Evolutionary conservation across 805 yeast species (phyloP).

Genomic region (Cyberlindnera subsufficiens): DNA sequence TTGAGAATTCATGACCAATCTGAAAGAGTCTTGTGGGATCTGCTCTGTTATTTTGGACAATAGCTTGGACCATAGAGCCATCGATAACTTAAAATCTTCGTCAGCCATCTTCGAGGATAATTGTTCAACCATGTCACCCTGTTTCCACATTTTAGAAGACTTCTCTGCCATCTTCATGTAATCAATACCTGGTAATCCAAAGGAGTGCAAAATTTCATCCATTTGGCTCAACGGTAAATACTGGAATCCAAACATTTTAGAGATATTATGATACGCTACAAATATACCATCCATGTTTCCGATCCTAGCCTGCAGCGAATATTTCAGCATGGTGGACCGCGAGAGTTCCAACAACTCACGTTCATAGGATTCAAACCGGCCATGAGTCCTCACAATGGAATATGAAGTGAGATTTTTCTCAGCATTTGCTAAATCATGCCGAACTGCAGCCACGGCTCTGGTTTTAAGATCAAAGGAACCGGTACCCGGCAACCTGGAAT

Average conservation of each 20-base stretch:
- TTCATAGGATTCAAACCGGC: constrained; percentile 74
- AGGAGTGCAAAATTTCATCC: constrained; percentile 56
- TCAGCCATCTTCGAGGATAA: constrained; percentile 45
- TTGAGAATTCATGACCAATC: constrained; percentile 26
- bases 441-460: constrained; percentile 80
- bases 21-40: constrained; percentile 29
- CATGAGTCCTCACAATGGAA: constrained; percentile 55
- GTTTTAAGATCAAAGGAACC: constrained; percentile 93
- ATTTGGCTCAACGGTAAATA: constrained; percentile 72
- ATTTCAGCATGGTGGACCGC: constrained; percentile 73
- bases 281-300: constrained; percentile 97
- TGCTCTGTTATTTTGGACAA: constrained; percentile 32
- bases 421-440: constrained; percentile 62
- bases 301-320: constrained; percentile 84
- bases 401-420: constrained; percentile 47
- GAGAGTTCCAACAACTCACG: constrained; percentile 74
- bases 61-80: constrained; percentile 44
- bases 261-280: constrained; percentile 83
- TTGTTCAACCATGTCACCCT: constrained; percentile 9
- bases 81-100: constrained; percentile 57
- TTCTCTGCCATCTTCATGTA: constrained; percentile 3
- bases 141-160: constrained; percentile 6
- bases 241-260: constrained; percentile 81
- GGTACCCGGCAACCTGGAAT: constrained; percentile 73
- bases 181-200: constrained; percentile 22